A percentile compares a stretch with the other conserved stretches of the same genome.
Conservation (phyloP, 441 rosid genomes). For the Pelargonium fulgidum region DNA sequence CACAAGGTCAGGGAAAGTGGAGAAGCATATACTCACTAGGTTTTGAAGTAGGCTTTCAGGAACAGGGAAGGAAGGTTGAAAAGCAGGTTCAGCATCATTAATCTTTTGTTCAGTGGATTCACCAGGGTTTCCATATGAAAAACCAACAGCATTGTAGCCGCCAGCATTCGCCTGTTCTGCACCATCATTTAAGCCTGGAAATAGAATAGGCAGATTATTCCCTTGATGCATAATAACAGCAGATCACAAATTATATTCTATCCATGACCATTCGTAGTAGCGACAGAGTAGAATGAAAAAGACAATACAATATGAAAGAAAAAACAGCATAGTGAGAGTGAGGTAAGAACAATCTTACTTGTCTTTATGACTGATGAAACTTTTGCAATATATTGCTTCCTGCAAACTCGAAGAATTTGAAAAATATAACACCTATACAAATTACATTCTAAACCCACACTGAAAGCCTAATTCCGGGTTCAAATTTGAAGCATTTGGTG, state of each 20-base stretch:
- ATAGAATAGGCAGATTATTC: slow-evolving; percentile 17
- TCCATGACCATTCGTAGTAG: background rate
- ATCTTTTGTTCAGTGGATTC: slow-evolving; percentile 36
- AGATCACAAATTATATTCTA: too few species aligned
- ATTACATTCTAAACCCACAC: slow-evolving; percentile 13
- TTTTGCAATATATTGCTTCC: slow-evolving; percentile 45
- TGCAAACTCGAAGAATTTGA: slow-evolving; percentile 47
- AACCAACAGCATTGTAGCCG: slow-evolving; percentile 56
- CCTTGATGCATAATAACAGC: background rate
- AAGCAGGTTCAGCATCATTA: slow-evolving; percentile 44
- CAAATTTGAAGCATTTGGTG: background rate
- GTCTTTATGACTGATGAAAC: slow-evolving; percentile 43
- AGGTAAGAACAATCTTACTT: slow-evolving; percentile 50
- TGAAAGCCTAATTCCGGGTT: slow-evolving; percentile 13
- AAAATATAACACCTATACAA: slow-evolving; percentile 25
- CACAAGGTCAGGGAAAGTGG: slow-evolving; percentile 17
- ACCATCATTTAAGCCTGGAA: slow-evolving; percentile 41
- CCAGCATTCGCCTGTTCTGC: slow-evolving; percentile 29
- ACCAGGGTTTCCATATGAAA: slow-evolving; percentile 59
- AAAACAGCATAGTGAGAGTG: slow-evolving; percentile 12
- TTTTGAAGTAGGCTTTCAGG: slow-evolving; percentile 61
- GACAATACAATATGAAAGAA: slow-evolving; percentile 10
- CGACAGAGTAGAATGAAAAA: slow-evolving; percentile 7
- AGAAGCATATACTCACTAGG: slow-evolving; percentile 52
- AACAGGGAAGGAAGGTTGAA: slow-evolving; percentile 60